phyloP scores from a whole-genome alignment of 78 protist genomes.

The Trichosphaerium sp. region DNA sequence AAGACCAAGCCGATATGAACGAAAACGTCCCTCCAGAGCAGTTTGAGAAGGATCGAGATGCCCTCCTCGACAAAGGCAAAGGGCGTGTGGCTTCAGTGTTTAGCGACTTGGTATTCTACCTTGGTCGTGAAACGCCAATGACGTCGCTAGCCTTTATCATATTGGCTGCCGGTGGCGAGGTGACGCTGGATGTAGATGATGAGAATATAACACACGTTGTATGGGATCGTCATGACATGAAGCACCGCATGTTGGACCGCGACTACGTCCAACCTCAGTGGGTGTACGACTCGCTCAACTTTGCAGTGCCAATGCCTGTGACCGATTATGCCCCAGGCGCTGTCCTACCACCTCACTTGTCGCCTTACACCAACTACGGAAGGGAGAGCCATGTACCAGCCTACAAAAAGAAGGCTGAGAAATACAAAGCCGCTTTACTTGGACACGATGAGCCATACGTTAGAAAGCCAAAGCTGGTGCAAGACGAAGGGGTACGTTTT shows the following conservation, averaged over 20 bases:
- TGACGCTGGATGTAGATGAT: too few relatives aligned
- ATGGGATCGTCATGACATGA: conserved; percentile 24
- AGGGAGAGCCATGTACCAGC: conserved; percentile 31
- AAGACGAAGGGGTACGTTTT: too few relatives aligned
- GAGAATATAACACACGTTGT: neutral
- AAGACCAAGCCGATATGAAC: too few relatives aligned
- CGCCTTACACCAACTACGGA: conserved; percentile 75
- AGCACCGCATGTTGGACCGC: conserved; percentile 67
- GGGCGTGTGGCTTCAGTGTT: conserved; percentile 52
- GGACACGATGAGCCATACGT: too few relatives aligned
- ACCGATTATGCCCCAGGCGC: conserved; percentile 38
- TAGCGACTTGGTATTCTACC: conserved; percentile 28
- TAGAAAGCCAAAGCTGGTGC: too few relatives aligned
- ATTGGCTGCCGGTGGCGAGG: too few relatives aligned
- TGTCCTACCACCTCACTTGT: conserved; percentile 85
- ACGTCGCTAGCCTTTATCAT: neutral
- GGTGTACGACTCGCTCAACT: conserved; percentile 85
- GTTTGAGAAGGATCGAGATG: too few relatives aligned
- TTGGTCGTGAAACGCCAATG: neutral
- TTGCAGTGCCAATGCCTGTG: conserved; percentile 24
- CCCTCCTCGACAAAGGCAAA: conserved; percentile 7
- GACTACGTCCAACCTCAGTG: conserved; percentile 94
- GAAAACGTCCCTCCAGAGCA: too few relatives aligned
- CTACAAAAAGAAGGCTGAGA: conserved; percentile 11
- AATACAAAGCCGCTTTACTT: too few relatives aligned